These are phyloP conservation scores for Parmales sp. DNA, from an alignment of 108 stramenopile genomes.

Conservation along the genomic window DNA sequence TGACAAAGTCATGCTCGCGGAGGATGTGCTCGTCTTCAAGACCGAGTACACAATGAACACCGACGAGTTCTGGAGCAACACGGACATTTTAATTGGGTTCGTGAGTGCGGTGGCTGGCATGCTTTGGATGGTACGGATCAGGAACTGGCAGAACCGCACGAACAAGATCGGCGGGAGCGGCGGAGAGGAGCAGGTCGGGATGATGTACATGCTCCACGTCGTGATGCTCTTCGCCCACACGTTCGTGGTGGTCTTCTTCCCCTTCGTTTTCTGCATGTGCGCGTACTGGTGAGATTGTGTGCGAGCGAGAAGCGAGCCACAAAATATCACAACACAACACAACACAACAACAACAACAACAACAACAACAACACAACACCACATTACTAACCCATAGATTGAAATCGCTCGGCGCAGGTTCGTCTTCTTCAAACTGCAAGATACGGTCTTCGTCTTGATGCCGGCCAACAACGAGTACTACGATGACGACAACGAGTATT, in stretches of 20 bases:
- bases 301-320: too few species aligned
- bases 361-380: too few species aligned
- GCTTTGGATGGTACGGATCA: slow-evolving; percentile 27
- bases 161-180: slow-evolving; percentile 12
- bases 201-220: slow-evolving; percentile 29
- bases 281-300: slow-evolving; percentile 21
- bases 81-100: slow-evolving; percentile 45
- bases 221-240: slow-evolving; percentile 36
- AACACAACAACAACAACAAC: too few species aligned
- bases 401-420: slow-evolving; percentile 24
- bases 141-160: slow-evolving; percentile 43
- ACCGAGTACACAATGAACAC: slow-evolving; percentile 52
- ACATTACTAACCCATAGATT: too few species aligned
- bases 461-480: slow-evolving; percentile 42
- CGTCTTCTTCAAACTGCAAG: slow-evolving; percentile 68
- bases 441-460: slow-evolving; percentile 47
- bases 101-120: slow-evolving; percentile 31
- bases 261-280: slow-evolving; percentile 35
- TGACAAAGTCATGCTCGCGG: slow-evolving; percentile 8
- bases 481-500: slow-evolving; percentile 34
- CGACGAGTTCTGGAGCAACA: slow-evolving; percentile 34
- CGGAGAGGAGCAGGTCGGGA: slow-evolving; percentile 14
- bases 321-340: too few species aligned
- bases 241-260: slow-evolving; percentile 35
- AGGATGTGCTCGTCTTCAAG: slow-evolving; percentile 26